phyloP scores from a whole-genome alignment of 2,329 filamentous ascomycete genomes.

The Penicillium hordei region DNA sequence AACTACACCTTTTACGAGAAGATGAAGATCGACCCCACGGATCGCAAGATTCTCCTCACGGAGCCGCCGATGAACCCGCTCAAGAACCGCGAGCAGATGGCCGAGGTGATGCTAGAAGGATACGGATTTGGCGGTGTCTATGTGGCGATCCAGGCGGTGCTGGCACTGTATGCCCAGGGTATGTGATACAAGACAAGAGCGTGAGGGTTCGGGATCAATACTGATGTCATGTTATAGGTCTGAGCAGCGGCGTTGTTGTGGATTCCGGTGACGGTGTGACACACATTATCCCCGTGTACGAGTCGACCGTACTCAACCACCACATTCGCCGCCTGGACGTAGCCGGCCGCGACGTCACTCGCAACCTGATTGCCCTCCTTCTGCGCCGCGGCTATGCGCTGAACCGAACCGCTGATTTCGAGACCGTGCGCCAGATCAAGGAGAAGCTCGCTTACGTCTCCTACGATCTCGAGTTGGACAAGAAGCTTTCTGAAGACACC shows the following conservation, averaged over 20 bases:
- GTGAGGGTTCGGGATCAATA: neutral
- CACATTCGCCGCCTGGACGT: slow-evolving; percentile 92
- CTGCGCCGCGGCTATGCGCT: slow-evolving; percentile 92
- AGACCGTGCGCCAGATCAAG: slow-evolving; percentile 98
- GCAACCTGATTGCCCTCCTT: slow-evolving; percentile 93
- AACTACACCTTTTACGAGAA: slow-evolving; percentile 98
- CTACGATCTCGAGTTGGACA: slow-evolving; percentile 95
- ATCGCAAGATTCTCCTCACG: slow-evolving; percentile 94
- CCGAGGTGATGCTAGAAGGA: slow-evolving; percentile 97
- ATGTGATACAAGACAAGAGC: slow-evolving; percentile 29
- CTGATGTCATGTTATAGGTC: slow-evolving; percentile 52
- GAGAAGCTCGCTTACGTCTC: slow-evolving; percentile 99
- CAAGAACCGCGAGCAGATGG: slow-evolving; percentile 96
- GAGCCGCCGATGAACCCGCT: slow-evolving; percentile 98
- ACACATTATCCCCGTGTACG: slow-evolving; percentile 97
- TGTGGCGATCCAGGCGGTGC: slow-evolving; percentile 94
- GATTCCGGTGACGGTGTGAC: slow-evolving; percentile 98
- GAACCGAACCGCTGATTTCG: slow-evolving; percentile 97
- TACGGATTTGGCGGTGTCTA: slow-evolving; percentile 97
- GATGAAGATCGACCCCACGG: slow-evolving; percentile 85
- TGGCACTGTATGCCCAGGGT: slow-evolving; percentile 96
- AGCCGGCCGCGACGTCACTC: slow-evolving; percentile 94
- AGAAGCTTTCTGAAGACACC: slow-evolving; percentile 93
- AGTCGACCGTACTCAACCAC: slow-evolving; percentile 96
- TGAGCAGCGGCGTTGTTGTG: slow-evolving; percentile 93